These are phyloP conservation scores for Trametes villosa DNA, from an alignment of 768 basidiomycete genomes.

Conservation along the genomic window DNA sequence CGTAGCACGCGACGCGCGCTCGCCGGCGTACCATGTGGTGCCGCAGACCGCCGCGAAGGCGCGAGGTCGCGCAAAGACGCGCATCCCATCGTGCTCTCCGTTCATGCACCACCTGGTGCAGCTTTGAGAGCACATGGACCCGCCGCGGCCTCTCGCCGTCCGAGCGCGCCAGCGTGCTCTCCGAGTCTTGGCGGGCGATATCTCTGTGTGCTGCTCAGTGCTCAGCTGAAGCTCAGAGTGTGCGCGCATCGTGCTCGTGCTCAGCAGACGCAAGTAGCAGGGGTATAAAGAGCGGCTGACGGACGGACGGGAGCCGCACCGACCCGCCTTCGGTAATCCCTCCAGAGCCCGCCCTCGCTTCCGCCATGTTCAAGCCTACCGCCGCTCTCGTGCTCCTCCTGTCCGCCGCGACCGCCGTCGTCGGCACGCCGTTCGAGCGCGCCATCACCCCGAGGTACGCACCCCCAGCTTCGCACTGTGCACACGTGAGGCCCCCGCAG, in stretches of 20 bases:
- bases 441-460: background rate
- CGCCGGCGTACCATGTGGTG: too few relatives aligned
- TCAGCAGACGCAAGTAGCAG: background rate
- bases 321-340: background rate
- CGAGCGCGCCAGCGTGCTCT: background rate
- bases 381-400: conserved; percentile 16
- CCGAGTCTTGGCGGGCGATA: background rate
- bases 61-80: too few relatives aligned
- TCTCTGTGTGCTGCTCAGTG: background rate
- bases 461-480: conserved; percentile 17
- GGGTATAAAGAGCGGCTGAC: background rate
- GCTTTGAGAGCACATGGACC: background rate
- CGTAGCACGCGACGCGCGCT: too few relatives aligned
- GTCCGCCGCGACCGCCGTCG: conserved; percentile 8
- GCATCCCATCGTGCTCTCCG: too few relatives aligned
- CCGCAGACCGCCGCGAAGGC: too few relatives aligned
- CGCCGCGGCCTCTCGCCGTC: background rate
- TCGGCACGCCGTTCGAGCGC: conserved; percentile 2
- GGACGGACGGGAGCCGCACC: background rate
- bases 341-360: background rate
- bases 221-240: background rate
- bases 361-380: conserved; percentile 21
- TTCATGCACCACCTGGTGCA: too few relatives aligned
- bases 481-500: background rate
- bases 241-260: too few relatives aligned